Conservation (phyloP, 805 yeast species). For the Candida easanensis region DNA sequence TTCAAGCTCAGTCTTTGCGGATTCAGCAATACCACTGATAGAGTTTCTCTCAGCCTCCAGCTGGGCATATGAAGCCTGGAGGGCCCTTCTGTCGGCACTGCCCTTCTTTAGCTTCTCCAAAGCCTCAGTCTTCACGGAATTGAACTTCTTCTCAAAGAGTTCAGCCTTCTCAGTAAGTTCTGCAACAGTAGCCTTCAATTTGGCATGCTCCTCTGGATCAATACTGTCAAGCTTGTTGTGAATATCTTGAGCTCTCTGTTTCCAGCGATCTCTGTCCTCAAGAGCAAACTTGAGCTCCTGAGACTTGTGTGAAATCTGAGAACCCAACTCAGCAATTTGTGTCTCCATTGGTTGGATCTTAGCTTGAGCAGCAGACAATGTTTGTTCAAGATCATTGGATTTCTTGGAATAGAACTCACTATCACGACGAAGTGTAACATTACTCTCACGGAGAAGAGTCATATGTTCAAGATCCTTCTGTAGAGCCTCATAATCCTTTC, state of each 20-base stretch:
- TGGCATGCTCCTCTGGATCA: slow-evolving; percentile 45
- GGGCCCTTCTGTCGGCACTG: slow-evolving; percentile 23
- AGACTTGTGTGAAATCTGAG: slow-evolving; percentile 45
- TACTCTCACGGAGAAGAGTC: slow-evolving; percentile 65
- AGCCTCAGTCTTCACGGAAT: slow-evolving; percentile 24
- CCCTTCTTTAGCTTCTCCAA: slow-evolving; percentile 27
- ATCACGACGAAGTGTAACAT: slow-evolving; percentile 58
- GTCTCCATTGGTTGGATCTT: slow-evolving; percentile 46
- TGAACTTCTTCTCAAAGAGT: slow-evolving; percentile 3
- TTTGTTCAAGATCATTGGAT: slow-evolving; percentile 38
- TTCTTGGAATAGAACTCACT: slow-evolving; percentile 31
- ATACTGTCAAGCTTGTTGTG: slow-evolving; percentile 43
- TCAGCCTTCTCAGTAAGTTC: slow-evolving; percentile 21
- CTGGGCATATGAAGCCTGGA: slow-evolving; percentile 19
- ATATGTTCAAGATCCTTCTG: slow-evolving; percentile 56
- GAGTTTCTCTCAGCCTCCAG: slow-evolving; percentile 12
- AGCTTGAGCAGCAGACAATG: slow-evolving; percentile 30
- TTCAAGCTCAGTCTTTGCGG: background rate
- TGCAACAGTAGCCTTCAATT: slow-evolving; percentile 32
- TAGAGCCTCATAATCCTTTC: slow-evolving; percentile 42
- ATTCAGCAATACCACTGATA: slow-evolving; percentile 5
- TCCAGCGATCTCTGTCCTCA: slow-evolving; percentile 62
- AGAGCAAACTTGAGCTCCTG: slow-evolving; percentile 44
- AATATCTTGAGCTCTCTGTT: slow-evolving; percentile 46
- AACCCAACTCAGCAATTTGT: slow-evolving; percentile 34